A percentile compares a stretch with the other conserved stretches of the same genome.
phyloP scores from a whole-genome alignment of 495 filamentous ascomycete species.

The Podospora didyma region DNA sequence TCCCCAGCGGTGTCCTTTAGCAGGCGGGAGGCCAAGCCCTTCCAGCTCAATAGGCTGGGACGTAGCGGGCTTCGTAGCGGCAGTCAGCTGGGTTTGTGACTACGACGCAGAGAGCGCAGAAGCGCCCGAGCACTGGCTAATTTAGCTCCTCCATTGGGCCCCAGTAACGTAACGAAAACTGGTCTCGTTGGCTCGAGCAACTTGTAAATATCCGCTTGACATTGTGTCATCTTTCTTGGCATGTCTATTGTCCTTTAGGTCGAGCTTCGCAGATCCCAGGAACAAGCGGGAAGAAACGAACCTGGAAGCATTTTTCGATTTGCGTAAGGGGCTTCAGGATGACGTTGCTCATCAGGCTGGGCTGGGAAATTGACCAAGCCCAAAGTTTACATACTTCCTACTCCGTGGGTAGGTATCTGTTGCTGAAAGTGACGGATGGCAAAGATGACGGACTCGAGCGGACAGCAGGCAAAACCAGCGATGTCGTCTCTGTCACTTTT shows the following conservation, averaged over 20 bases:
- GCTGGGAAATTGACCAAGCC: too few relatives aligned
- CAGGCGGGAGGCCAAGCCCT: neutral
- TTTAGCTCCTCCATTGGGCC: neutral
- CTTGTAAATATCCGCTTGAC: constrained; percentile 8
- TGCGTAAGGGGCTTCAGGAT: too few relatives aligned
- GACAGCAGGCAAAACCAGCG: neutral
- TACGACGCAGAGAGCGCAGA: neutral
- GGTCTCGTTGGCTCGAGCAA: constrained; percentile 12
- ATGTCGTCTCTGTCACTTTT: too few relatives aligned
- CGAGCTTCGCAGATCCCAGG: neutral
- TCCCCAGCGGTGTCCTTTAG: constrained; percentile 4
- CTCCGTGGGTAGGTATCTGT: too few relatives aligned
- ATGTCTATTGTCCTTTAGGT: neutral
- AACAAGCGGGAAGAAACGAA: neutral
- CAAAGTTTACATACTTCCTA: too few relatives aligned
- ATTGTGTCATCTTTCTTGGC: constrained; percentile 23
- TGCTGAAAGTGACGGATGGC: too few relatives aligned
- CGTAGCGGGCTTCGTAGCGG: too few relatives aligned
- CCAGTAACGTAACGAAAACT: constrained; percentile 15
- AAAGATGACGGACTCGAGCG: neutral
- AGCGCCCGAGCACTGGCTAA: constrained; percentile 1
- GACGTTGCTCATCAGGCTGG: too few relatives aligned
- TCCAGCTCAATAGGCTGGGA: too few relatives aligned
- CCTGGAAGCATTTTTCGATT: too few relatives aligned
- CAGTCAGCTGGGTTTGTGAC: too few relatives aligned